phyloP scores from a whole-genome alignment of 2,329 filamentous ascomycete genomes.

The Zalaria sp. region DNA sequence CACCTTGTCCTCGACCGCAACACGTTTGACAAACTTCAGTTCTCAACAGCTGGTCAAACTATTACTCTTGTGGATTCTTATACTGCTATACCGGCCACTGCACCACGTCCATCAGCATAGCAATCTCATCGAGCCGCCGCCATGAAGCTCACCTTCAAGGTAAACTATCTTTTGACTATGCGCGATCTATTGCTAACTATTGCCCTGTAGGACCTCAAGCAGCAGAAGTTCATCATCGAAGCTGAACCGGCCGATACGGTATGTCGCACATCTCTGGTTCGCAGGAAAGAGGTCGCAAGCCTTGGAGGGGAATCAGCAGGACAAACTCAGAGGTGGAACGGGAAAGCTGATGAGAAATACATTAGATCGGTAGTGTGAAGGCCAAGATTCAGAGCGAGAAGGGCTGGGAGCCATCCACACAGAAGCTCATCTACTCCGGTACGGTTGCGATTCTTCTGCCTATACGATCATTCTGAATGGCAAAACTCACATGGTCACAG shows the following conservation, averaged over 20 bases:
- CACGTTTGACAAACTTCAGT: no score
- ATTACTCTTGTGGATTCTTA: no score
- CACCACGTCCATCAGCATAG: neutral
- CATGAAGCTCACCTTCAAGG: conserved; percentile 64
- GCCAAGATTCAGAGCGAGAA: conserved; percentile 84
- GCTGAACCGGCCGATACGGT: conserved; percentile 87
- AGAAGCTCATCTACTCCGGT: conserved; percentile 99
- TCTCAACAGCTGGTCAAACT: no score
- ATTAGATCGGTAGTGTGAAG: conserved; percentile 77
- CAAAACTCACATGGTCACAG: conserved; percentile 31
- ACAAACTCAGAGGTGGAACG: no score
- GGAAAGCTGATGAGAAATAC: neutral
- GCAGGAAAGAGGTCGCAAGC: no score
- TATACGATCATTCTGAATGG: no score
- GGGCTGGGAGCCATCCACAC: conserved; percentile 77
- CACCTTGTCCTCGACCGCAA: no score
- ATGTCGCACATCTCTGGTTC: conserved; percentile 23
- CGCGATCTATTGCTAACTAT: neutral
- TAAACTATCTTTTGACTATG: conserved; percentile 17
- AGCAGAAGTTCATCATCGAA: conserved; percentile 95
- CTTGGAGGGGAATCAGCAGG: no score
- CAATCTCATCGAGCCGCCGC: neutral
- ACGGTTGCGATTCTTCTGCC: conserved; percentile 17
- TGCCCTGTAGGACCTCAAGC: conserved; percentile 71
- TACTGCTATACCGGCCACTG: no score